A percentile compares a stretch with the other conserved stretches of the same genome.
These are phyloP conservation scores for Dinochytrium kinnereticum DNA, from an alignment of 371 early-diverging fungal genomes.

Conservation along the genomic window DNA sequence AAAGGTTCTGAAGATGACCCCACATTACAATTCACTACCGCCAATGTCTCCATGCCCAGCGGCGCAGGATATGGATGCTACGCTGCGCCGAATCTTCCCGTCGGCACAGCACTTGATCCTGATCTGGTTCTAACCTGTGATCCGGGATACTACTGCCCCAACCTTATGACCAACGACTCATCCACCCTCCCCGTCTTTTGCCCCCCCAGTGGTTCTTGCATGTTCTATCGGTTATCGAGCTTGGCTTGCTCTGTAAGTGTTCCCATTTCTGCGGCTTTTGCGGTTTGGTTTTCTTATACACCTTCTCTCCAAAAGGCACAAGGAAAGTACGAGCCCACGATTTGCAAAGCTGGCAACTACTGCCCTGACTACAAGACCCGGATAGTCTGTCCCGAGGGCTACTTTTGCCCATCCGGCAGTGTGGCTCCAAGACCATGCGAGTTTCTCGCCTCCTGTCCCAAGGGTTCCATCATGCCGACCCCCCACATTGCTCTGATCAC, in stretches of 20 bases:
- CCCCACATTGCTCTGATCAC: slow-evolving; percentile 26
- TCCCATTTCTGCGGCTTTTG: neutral
- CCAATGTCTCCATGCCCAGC: neutral
- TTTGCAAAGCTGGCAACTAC: slow-evolving; percentile 26
- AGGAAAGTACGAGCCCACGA: slow-evolving; percentile 23
- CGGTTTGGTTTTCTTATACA: neutral
- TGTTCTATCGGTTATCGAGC: slow-evolving; percentile 16
- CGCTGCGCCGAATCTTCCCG: slow-evolving; percentile 14
- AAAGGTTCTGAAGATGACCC: neutral
- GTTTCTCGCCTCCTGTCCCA: slow-evolving; percentile 32
- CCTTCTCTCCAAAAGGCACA: neutral
- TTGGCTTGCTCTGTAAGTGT: slow-evolving; percentile 21
- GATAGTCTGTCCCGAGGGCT: slow-evolving; percentile 11
- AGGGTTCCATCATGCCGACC: slow-evolving; percentile 23
- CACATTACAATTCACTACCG: slow-evolving; percentile 10
- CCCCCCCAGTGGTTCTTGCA: slow-evolving; percentile 22
- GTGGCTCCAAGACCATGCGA: slow-evolving; percentile 28
- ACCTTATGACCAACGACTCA: neutral
- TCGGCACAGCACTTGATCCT: neutral
- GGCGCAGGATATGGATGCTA: slow-evolving; percentile 29
- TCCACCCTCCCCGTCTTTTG: slow-evolving; percentile 27
- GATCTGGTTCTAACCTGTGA: slow-evolving; percentile 17
- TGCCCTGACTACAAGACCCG: slow-evolving; percentile 27
- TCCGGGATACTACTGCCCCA: slow-evolving; percentile 31
- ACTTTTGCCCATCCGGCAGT: slow-evolving; percentile 31